phyloP scores from a whole-genome alignment of 2,329 filamentous ascomycete genomes.

The Fusarium torulosum region DNA sequence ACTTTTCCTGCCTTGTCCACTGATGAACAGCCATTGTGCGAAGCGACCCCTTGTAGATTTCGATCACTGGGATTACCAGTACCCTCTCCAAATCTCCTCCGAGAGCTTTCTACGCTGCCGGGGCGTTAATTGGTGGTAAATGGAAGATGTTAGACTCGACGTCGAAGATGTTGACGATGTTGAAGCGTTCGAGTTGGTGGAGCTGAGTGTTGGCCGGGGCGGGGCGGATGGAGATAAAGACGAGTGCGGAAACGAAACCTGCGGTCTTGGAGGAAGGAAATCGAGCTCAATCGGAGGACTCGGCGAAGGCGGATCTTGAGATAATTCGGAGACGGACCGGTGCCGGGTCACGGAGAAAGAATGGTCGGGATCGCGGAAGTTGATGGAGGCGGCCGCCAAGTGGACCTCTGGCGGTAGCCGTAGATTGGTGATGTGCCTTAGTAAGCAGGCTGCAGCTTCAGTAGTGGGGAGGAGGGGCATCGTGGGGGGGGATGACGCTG shows the following conservation, averaged over 20 bases:
- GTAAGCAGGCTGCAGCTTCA: constrained; percentile 33
- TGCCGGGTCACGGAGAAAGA: constrained; percentile 33
- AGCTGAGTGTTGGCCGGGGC: neutral
- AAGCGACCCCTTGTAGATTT: neutral
- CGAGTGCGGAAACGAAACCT: neutral
- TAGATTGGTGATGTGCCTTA: constrained; percentile 28
- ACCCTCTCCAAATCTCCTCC: constrained; percentile 46
- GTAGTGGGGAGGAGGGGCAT: constrained; percentile 38
- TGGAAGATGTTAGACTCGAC: constrained; percentile 5
- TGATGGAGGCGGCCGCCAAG: constrained; percentile 20
- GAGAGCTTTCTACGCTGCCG: constrained; percentile 42
- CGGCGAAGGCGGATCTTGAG: constrained; percentile 12
- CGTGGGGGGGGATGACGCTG: constrained; percentile 8
- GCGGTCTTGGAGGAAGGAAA: neutral
- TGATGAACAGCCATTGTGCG: constrained; percentile 33
- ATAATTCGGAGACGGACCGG: constrained; percentile 28
- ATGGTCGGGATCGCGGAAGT: constrained; percentile 25
- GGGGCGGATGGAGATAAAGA: neutral
- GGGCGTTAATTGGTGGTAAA: constrained; percentile 27
- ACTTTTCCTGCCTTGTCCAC: constrained; percentile 52
- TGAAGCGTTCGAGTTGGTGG: constrained; percentile 7
- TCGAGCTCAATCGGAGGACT: constrained; percentile 29
- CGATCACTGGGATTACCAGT: constrained; percentile 41
- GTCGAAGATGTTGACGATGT: constrained; percentile 9
- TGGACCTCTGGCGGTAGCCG: constrained; percentile 22